Conservation (phyloP, 1,284 basidiomycete species). For the Ceratobasidium sp. region DNA sequence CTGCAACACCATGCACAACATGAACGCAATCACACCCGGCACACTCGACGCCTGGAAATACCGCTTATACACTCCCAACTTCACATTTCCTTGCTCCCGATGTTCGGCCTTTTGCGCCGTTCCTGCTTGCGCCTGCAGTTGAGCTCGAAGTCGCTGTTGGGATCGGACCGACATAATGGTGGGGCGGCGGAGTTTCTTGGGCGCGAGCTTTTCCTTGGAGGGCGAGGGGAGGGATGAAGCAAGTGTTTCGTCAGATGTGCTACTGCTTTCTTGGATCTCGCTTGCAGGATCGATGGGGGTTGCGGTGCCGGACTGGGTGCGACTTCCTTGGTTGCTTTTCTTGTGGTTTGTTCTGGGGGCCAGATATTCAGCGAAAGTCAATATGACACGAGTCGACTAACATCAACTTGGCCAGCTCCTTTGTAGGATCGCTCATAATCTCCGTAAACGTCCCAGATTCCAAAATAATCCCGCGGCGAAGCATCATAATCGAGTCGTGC, state of each 20-base stretch:
- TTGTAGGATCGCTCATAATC: conserved; percentile 67
- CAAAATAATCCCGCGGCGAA: conserved; percentile 84
- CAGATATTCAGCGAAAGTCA: conserved; percentile 25
- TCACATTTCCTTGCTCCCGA: conserved; percentile 82
- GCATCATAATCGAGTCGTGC: conserved; percentile 79
- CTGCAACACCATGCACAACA: conserved; percentile 62
- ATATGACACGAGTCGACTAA: conserved; percentile 53
- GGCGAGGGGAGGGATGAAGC: neutral
- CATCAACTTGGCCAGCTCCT: conserved; percentile 85
- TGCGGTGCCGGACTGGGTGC: conserved; percentile 45
- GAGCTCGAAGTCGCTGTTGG: conserved; percentile 33
- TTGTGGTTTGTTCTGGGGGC: conserved; percentile 34
- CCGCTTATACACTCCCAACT: conserved; percentile 73
- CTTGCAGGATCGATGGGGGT: conserved; percentile 48
- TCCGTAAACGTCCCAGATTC: conserved; percentile 75
- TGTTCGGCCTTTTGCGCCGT: conserved; percentile 63
- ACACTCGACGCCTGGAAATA: conserved; percentile 84
- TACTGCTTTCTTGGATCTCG: conserved; percentile 46
- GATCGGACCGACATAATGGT: conserved; percentile 41
- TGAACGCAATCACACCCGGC: conserved; percentile 70
- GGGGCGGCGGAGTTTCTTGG: conserved; percentile 41
- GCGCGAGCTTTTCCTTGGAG: neutral
- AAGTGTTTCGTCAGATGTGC: neutral
- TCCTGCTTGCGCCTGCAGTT: conserved; percentile 18
- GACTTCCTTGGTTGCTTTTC: conserved; percentile 28